These are phyloP conservation scores for Coemansia sp. DNA, from an alignment of 192 early-diverging fungal species.

Conservation along the genomic window DNA sequence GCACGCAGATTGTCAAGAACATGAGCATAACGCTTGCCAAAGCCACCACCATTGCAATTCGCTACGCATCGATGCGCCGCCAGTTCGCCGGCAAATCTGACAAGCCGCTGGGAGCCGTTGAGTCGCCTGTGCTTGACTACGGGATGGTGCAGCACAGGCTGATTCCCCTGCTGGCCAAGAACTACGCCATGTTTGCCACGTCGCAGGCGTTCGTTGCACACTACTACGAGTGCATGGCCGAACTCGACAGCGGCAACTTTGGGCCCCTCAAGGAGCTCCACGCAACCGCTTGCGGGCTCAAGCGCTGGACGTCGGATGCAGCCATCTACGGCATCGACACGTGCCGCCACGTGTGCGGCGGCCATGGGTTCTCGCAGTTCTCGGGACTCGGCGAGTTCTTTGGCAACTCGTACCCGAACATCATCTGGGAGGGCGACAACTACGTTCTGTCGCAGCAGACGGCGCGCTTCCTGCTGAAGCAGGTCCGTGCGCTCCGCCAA, in stretches of 20 bases:
- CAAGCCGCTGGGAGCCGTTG: conserved; percentile 28
- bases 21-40: conserved; percentile 61
- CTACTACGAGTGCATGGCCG: conserved; percentile 62
- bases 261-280: conserved; percentile 71
- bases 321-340: conserved; percentile 72
- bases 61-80: conserved; percentile 70
- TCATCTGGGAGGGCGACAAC: conserved; percentile 86
- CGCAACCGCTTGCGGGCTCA: conserved; percentile 71
- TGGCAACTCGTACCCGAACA: conserved; percentile 70
- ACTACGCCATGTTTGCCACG: conserved; percentile 74
- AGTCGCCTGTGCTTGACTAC: conserved; percentile 76
- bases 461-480: conserved; percentile 73
- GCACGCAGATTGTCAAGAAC: conserved; percentile 71
- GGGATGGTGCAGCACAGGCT: conserved; percentile 77
- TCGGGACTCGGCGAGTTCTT: conserved; percentile 69
- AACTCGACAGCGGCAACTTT: conserved; percentile 63
- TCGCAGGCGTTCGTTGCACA: conserved; percentile 62
- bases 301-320: conserved; percentile 71
- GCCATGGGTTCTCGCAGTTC: conserved; percentile 76
- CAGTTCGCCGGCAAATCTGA: conserved; percentile 65
- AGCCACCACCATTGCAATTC: conserved; percentile 69
- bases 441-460: conserved; percentile 86
- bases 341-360: conserved; percentile 72
- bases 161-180: conserved; percentile 67
- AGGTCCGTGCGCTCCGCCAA: conserved; percentile 59